Evolutionary conservation across 2,329 filamentous ascomycete genomes (phyloP).

Genomic region (Diaporthe nobilis): DNA sequence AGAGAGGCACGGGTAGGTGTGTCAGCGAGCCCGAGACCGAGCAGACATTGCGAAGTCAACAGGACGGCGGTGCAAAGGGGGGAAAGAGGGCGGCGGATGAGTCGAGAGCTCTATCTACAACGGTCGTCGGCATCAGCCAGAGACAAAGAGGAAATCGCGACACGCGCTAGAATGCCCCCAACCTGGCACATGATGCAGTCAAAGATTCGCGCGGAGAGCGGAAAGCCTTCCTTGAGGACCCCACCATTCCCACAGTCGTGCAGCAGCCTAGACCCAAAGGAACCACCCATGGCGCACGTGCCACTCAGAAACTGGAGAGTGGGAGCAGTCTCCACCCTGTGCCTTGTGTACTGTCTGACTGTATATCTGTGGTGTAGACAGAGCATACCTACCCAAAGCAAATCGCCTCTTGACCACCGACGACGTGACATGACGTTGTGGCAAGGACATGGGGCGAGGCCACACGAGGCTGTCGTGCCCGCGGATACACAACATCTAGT

Average conservation of each 20-base stretch:
- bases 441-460: background rate
- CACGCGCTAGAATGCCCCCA: conserved; percentile 37
- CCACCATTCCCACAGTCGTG: conserved; percentile 38
- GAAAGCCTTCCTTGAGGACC: conserved; percentile 38
- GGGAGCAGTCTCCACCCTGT: background rate
- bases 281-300: conserved; percentile 37
- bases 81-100: background rate
- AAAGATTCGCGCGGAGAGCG: conserved; percentile 39
- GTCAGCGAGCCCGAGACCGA: conserved; percentile 21
- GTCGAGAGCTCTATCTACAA: conserved; percentile 23
- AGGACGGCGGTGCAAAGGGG: background rate
- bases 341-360: background rate
- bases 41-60: conserved; percentile 17
- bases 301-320: conserved; percentile 32
- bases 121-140: conserved; percentile 23
- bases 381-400: background rate
- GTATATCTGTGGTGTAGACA: background rate
- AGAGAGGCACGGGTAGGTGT: background rate
- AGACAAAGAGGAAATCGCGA: conserved; percentile 38
- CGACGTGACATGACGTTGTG: background rate
- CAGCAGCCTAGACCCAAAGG: conserved; percentile 37
- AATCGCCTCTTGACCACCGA: background rate
- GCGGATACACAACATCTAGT: background rate
- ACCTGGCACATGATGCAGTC: conserved; percentile 40
- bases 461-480: background rate